Base-by-base conservation (phyloP, 1,139 yeast genomes). In the Protomyces inouyei region DNA sequence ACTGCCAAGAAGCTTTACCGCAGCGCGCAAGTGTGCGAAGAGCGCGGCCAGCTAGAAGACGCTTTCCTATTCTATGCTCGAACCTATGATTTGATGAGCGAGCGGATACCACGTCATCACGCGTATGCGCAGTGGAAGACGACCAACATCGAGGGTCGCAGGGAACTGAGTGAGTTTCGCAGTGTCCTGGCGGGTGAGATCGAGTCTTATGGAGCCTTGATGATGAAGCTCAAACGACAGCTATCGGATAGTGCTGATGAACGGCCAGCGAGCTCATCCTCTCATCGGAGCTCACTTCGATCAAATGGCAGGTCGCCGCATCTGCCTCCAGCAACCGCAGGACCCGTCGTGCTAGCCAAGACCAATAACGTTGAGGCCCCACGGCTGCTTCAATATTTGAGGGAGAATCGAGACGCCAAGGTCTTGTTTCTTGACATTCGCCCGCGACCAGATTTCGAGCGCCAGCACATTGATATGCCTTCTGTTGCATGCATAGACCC, bases 401-500 rank as follows among this genome's bases (percentile, higher is more conserved):
- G 60, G 32, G 57, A 64, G 23, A 70, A 68, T 12, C 68, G 70
- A 2, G 66, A 61, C 21, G 57, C 60, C 38, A 8, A 16, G 8
- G 64, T 70, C 12, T 76, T 88, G 51, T 68, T 88, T 28, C 79
- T 91, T 25, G 97, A 91, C 72, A 80, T 85, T 54, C 78, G 97
- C 67, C 78, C 84, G 14, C 76, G 85, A 53, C 78, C 78, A 28
- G 85, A 82, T 52, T 88, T 80, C 73, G 80, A 82, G 55, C 78
- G 77, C 60, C 81, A 82, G 48, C 96, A 87, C 72, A 83, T 91
- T 38, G 79, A 80, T 23, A 76, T 80, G 43, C 73, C 76, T 0
- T 81, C 85, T 57, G 74, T 86, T 8, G 80, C 88, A 18, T 87
- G 91, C 72, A 81, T 90, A 14, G 95, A 88, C 65, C 96, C 96